Base-by-base conservation (phyloP, 352 stramenopile genomes). In the Phytophthora fragariae region DNA sequence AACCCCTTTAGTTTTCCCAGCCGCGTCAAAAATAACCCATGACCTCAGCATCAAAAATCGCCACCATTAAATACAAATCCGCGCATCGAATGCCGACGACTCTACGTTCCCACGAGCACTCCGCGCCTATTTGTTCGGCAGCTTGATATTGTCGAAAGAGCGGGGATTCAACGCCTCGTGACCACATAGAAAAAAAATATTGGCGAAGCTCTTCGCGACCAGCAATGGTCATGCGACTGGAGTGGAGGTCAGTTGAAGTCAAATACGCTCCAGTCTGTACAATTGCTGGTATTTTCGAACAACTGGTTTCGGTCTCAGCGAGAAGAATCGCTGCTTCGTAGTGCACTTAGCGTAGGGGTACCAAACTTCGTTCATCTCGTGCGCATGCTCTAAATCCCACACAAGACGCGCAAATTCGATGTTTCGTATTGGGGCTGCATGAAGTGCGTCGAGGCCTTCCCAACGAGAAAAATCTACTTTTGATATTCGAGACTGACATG, bases 91-190 rank as follows among this genome's bases (percentile, higher is more conserved):
- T 27, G 24, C 24, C 24, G 24, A 27, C 24, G 80, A 72, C 55
- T 78, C 3, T 90, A 90, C 55, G 81, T 90, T 7, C 74, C 83
- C 0, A 57, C 91, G 29, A 81, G 91, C 57, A 21, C 69, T 2
- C 54, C 72, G 12, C 61, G 83, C 1, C 62, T 81, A 15, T 4
- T 86, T 8, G 31, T 53, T 17, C 62, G 58, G 55, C 83, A 90
- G 39, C 41, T 78, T 24, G 35, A 50, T 3, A 37, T 85, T 17
- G 37, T 90, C 14, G 41, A 56, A 46, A 70, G 61, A 49, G 72
- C 68, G 12, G 46, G 60, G 0, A 73, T 71, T 33, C 58, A 77
- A 11, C 44, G 39, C 17, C 70, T 92, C 29, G 70, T 91, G 57
- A 85, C 77, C 50, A 59, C 66, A 10, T 33, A 47, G 5, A 47